Base-by-base conservation (phyloP, 305 asterid genomes). In the Rubia occidens region DNA sequence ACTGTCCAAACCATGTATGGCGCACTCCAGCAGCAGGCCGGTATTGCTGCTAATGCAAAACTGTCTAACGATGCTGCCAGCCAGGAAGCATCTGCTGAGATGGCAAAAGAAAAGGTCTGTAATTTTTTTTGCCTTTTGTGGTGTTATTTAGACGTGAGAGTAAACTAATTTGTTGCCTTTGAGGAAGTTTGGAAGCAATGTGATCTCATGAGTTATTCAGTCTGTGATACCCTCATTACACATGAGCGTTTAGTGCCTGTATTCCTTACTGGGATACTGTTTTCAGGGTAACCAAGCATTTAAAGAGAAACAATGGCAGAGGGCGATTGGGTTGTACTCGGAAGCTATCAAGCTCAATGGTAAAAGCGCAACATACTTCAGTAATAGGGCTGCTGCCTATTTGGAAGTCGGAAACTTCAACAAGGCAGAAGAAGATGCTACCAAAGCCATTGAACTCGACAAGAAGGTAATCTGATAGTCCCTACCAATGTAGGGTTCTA, bases 31-130 rank as follows among this genome's bases (percentile, higher is more conserved):
- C 94, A 91, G 79, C 86, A 86, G 79, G 80, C 76, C 49, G 85
- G 85, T 74, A 43, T 77, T 54, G 80, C 83, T 65, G 72, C 74
- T 72, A 87, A 82, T 65, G 67, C 88, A 74, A 85, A 80, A 75
- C 67, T 79, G 70, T 80, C 96, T 39, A 74, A 60, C 74, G 81
- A 86, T 61, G 81, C 76, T 47, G 70, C 79, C 70, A 78, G 84
- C 79, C 80, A 70, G 80, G 96, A 89, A 85, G 66, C 81, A 74
- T 85, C 90, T 43, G 99, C 97, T 72, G 97, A 94, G 83, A 73
- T 85, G 72, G 99, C 99, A 69, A 94, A 94, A 82, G 99, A 91
- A 77, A 89, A 89, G 96, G 99, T 94, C 82, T 40, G 21, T n/a
- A 44, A 59, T n/a, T 43, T 18, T 72, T 66, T 49, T 37, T 47